Evolutionary conservation across 75 land plant species (phyloP), one percentile per base, ranked within the genome.

Genomic region (Pinus taeda): DNA sequence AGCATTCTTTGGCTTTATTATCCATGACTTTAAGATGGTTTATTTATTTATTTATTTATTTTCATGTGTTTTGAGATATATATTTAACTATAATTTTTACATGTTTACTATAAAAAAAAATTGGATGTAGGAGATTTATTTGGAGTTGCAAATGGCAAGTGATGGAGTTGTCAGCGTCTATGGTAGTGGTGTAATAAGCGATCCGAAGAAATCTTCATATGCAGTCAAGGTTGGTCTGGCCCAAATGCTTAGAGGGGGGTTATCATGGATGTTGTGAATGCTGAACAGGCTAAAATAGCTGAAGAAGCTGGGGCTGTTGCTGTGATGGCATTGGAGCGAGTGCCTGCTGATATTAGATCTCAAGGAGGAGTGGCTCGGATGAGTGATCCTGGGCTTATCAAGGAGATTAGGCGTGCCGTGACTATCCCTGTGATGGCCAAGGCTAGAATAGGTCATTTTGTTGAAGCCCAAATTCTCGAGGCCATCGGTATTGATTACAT

Each of bases 381-480:
- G 95, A 84, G 85, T 62, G 93, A 91, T 60, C 95, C 95, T 1
- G 83, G 83, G 62, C 65, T 93, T 20, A 89, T 93, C 61, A 91
- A 91, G 83, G 91, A 91, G 15, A 93, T 93, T 74, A 93, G 91
- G 81, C 74, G 71, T 49, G 88, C 89, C 15, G 93, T 91, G 66
- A 85, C 95, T 30, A 91, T 93, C 57, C 93, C 95, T 17, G 95
- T 91, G 17, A 88, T 93, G 95, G 95, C 95, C 60, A 93, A 91
- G 82, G 95, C 88, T 11, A 82, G 95, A 15, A 91, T 93, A 69
- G 95, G 95, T 20, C 95, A 93, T 59, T 93, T 93, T 69, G 93
- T 93, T 12, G 95, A 91, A 79, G 93, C 93, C 39, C 95, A 93
- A 82, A 92, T 93, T 36, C 82, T 91, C 5, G 89, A 93, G 57